Conservation (phyloP, 169 alveolate genomes). For the Amoebophrya sp. region DNA sequence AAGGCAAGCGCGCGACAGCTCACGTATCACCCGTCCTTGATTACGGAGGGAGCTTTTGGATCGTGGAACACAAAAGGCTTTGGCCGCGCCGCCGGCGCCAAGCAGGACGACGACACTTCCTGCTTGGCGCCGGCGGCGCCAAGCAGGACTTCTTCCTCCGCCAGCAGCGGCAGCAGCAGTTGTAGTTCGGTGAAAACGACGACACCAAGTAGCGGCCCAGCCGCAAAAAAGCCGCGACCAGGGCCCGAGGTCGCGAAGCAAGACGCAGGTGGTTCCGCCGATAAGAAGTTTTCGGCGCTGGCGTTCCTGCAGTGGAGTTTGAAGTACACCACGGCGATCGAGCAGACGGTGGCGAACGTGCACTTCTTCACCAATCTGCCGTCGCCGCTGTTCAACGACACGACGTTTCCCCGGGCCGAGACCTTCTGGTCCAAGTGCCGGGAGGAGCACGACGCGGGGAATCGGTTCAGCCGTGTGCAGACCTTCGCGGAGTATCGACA, state of each 20-base stretch:
- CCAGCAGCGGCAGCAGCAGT: not conserved
- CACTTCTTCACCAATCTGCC: not conserved
- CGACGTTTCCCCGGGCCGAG: not conserved
- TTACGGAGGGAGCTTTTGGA: not conserved
- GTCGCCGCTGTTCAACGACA: not conserved
- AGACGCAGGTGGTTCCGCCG: not conserved
- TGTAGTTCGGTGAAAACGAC: too few relatives aligned
- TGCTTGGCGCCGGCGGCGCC: too few relatives aligned
- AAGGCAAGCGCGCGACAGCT: not conserved
- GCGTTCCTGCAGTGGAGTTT: not conserved
- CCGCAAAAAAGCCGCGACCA: not conserved
- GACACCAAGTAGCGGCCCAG: too few relatives aligned
- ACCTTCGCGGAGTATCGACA: not conserved
- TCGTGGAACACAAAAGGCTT: not conserved
- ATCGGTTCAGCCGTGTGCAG: too few relatives aligned
- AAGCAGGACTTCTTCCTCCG: not conserved
- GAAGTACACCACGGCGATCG: not conserved
- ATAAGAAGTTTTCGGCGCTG: not conserved
- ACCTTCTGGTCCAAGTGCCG: not conserved
- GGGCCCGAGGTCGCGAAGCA: not conserved
- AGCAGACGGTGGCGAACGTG: not conserved
- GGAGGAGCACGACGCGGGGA: not conserved
- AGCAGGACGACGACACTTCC: not conserved
- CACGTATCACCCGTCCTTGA: not conserved
- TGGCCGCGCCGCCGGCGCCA: not conserved